These are phyloP conservation scores for Neolentinus lepideus DNA, from an alignment of 1,284 basidiomycete genomes.

Conservation along the genomic window DNA sequence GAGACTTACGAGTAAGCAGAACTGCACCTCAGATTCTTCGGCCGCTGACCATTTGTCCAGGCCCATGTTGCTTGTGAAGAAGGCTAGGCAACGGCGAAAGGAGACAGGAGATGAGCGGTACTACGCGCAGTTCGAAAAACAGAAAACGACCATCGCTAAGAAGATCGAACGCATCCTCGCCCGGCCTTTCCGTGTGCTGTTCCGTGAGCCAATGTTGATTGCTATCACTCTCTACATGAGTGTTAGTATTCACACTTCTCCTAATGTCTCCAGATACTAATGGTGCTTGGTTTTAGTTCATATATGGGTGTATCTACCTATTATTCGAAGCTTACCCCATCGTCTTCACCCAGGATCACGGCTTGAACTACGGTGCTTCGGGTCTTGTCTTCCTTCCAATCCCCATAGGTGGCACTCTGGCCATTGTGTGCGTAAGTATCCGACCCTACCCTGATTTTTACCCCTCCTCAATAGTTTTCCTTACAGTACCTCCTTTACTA, in stretches of 20 bases:
- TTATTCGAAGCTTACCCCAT: slow-evolving; percentile 55
- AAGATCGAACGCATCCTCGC: slow-evolving; percentile 41
- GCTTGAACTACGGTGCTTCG: slow-evolving; percentile 38
- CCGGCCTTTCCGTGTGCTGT: slow-evolving; percentile 63
- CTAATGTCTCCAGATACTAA: neutral
- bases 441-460: too few relatives aligned
- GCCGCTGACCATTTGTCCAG: slow-evolving; percentile 18
- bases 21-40: neutral
- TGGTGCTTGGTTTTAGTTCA: slow-evolving; percentile 31
- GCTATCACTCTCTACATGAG: slow-evolving; percentile 65
- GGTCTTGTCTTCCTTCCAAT: slow-evolving; percentile 49
- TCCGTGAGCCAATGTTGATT: slow-evolving; percentile 74
- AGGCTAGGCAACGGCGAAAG: slow-evolving; percentile 33
- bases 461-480: neutral
- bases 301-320: slow-evolving; percentile 58
- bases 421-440: slow-evolving; percentile 32
- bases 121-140: slow-evolving; percentile 42
- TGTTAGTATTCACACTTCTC: slow-evolving; percentile 30
- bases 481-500: slow-evolving; percentile 43
- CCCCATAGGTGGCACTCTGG: slow-evolving; percentile 45
- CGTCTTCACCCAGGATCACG: slow-evolving; percentile 45
- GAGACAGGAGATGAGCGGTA: slow-evolving; percentile 62
- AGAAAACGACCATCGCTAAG: slow-evolving; percentile 30
- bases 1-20: slow-evolving; percentile 57
- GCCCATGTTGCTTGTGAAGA: slow-evolving; percentile 46